These are phyloP conservation scores for Candida namnaoensis DNA, from an alignment of 805 yeast species.

Conservation along the genomic window DNA sequence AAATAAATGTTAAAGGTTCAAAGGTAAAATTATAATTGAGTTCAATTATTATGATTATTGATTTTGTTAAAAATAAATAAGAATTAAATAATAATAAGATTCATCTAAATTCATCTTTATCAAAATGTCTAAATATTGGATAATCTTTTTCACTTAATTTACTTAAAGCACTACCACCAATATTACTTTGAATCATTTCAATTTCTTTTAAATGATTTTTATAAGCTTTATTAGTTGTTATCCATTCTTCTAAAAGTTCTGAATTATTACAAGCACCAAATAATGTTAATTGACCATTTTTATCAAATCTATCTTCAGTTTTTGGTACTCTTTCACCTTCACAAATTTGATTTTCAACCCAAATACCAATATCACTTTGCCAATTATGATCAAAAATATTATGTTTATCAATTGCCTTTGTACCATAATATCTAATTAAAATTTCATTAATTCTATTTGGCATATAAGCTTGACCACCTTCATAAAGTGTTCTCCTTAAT, in stretches of 20 bases:
- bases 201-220: conserved; percentile 20
- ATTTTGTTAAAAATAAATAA: no score
- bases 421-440: conserved; percentile 27
- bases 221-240: conserved; percentile 18
- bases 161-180: conserved; percentile 5
- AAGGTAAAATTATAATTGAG: no score
- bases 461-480: conserved; percentile 34
- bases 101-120: conserved; percentile 9
- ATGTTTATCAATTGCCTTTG: conserved; percentile 15
- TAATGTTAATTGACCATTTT: conserved; percentile 20
- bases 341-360: conserved; percentile 38
- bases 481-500: conserved; percentile 28
- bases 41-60: no score
- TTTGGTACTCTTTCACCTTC: conserved; percentile 18
- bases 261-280: conserved; percentile 30
- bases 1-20: no score
- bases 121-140: conserved; percentile 25
- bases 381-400: conserved; percentile 24
- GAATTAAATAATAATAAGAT: no score
- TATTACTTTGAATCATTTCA: conserved; percentile 14
- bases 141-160: conserved; percentile 18
- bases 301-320: conserved; percentile 15
- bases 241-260: conserved; percentile 29
- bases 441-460: conserved; percentile 29
- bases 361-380: conserved; percentile 32